These are phyloP conservation scores for Phoenix dactylifera DNA, from an alignment of 176 grass and related monocot species.

Conservation along the genomic window DNA sequence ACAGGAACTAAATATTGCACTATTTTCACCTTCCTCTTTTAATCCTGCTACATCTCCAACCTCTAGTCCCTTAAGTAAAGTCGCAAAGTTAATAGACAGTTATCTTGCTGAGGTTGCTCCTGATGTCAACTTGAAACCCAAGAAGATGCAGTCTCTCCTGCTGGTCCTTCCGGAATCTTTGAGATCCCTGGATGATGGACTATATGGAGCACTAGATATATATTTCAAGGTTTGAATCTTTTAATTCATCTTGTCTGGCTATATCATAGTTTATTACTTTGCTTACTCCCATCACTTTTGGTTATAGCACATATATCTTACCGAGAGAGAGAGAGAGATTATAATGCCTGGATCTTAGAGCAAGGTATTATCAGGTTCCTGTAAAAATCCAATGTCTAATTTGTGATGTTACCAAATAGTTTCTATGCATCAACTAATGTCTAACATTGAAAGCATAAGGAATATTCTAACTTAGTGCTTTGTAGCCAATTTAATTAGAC, in stretches of 20 bases:
- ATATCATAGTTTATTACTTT: too few relatives aligned
- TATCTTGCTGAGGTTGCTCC: constrained; percentile 12
- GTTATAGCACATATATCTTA: too few relatives aligned
- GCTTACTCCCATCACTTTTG: too few relatives aligned
- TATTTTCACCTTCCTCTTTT: constrained; percentile 4
- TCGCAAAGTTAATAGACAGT: constrained; percentile 7
- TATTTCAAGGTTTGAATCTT: constrained; percentile 19
- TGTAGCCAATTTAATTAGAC: too few relatives aligned
- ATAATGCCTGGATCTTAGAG: too few relatives aligned
- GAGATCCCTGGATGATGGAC: constrained; percentile 10
- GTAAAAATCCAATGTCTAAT: too few relatives aligned
- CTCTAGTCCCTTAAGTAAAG: constrained; percentile 1
- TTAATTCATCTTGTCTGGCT: not conserved
- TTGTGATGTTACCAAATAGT: too few relatives aligned
- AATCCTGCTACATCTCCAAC: not conserved
- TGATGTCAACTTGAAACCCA: constrained; percentile 1
- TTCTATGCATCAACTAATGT: too few relatives aligned
- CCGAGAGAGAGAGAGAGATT: too few relatives aligned
- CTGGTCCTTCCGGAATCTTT: constrained; percentile 8
- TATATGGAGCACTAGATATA: constrained; percentile 14
- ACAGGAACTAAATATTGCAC: constrained; percentile 1
- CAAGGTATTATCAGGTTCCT: too few relatives aligned
- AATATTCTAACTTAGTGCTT: too few relatives aligned
- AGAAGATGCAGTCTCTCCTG: constrained; percentile 9
- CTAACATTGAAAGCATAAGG: too few relatives aligned